These are phyloP conservation scores for Sclerotinia sclerotiorum DNA, from an alignment of 2,329 filamentous ascomycete genomes.

Conservation along the genomic window DNA sequence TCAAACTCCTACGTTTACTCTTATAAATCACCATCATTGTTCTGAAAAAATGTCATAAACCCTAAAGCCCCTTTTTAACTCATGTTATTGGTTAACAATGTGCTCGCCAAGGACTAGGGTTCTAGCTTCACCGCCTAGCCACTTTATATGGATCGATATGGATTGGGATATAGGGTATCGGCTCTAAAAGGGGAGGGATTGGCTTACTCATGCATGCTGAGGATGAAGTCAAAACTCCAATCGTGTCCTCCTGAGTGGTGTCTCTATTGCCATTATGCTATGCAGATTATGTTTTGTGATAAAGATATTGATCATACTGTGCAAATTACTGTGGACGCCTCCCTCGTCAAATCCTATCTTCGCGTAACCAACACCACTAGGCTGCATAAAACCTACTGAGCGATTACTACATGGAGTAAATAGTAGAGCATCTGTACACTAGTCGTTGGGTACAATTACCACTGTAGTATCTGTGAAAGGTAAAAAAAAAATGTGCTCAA, in stretches of 20 bases:
- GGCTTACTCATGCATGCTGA: not conserved
- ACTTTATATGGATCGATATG: not conserved
- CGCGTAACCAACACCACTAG: conserved; percentile 8
- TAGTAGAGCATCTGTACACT: not conserved
- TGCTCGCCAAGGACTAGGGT: conserved; percentile 2
- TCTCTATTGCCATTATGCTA: conserved; percentile 1
- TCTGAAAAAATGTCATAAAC: not conserved
- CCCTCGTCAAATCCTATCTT: conserved; percentile 12
- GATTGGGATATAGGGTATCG: not conserved
- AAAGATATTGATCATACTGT: not conserved
- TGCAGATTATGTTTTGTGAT: conserved; percentile 4
- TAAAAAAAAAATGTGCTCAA: not conserved
- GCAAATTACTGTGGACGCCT: not conserved
- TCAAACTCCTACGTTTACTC: not conserved
- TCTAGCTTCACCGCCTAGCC: conserved; percentile 3
- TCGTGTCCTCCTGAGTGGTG: conserved; percentile 1
- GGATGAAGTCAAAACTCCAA: not conserved
- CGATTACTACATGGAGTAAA: not conserved
- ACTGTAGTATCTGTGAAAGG: not conserved
- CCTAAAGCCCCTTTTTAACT: conserved; percentile 11
- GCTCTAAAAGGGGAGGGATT: not conserved
- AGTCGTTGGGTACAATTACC: conserved; percentile 1
- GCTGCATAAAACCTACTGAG: not conserved
- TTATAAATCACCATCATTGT: not conserved
- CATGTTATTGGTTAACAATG: not conserved